Percentiles rank a stretch among this genome's conserved stretches.
These are phyloP conservation scores for Xanthoconium separans DNA, from an alignment of 1,284 basidiomycete genomes.

Conservation along the genomic window DNA sequence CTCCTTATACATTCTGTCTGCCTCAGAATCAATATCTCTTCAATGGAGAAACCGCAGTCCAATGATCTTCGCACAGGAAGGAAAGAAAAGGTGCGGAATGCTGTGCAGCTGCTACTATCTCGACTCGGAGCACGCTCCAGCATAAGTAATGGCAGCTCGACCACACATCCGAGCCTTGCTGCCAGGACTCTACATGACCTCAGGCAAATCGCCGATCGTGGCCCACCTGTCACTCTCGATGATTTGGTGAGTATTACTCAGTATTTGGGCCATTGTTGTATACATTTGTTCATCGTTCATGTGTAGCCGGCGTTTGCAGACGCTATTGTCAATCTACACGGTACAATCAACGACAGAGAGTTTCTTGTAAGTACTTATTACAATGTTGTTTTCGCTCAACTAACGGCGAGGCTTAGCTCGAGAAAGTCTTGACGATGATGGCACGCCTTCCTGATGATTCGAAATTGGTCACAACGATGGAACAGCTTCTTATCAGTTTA, in stretches of 20 bases:
- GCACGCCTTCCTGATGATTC: constrained; percentile 42
- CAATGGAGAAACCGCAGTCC: constrained; percentile 6
- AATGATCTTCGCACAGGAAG: not conserved
- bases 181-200: constrained; percentile 16
- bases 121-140: constrained; percentile 13
- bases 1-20: not conserved
- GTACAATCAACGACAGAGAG: constrained; percentile 57
- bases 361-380: constrained; percentile 43
- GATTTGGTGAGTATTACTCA: constrained; percentile 27
- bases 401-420: constrained; percentile 42
- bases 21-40: not conserved
- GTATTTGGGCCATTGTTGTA: not conserved
- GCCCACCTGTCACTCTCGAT: constrained; percentile 15
- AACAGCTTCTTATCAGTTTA: constrained; percentile 48
- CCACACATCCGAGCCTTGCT: not conserved
- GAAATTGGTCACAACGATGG: constrained; percentile 38
- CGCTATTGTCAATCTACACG: constrained; percentile 43
- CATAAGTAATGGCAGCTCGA: not conserved
- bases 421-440: constrained; percentile 55
- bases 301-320: constrained; percentile 50
- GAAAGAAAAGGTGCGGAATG: constrained; percentile 1
- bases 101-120: constrained; percentile 17
- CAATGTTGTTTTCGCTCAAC: not conserved
- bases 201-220: constrained; percentile 23
- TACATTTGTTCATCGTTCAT: not conserved